Conservation (phyloP, 129 eudicot genomes). For the Dittrichia graveolens region DNA sequence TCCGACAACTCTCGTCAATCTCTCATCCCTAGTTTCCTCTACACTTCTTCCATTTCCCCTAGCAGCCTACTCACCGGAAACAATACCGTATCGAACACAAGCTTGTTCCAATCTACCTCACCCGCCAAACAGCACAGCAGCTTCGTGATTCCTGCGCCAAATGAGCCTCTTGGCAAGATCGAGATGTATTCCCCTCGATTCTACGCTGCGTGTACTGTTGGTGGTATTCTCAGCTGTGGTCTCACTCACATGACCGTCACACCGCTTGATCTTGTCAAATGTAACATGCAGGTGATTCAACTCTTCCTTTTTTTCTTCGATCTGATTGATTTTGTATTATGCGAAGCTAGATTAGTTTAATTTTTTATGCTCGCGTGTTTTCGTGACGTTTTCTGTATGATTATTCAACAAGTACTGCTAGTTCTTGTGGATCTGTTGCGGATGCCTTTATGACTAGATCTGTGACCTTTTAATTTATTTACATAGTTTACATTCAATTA, state of each 20-base stretch:
- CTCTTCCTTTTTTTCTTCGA: background rate
- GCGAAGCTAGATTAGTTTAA: background rate
- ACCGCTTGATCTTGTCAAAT: slow-evolving; percentile 96
- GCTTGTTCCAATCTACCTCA: slow-evolving; percentile 20
- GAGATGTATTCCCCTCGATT: slow-evolving; percentile 81
- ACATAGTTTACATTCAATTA: background rate
- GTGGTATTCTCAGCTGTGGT: slow-evolving; percentile 92
- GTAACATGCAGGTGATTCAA: slow-evolving; percentile 82
- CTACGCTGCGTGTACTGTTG: slow-evolving; percentile 84
- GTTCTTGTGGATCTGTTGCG: slow-evolving; percentile 26
- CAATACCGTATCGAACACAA: slow-evolving; percentile 30
- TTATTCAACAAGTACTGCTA: slow-evolving; percentile 7
- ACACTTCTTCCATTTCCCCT: slow-evolving; percentile 51
- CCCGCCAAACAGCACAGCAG: slow-evolving; percentile 30
- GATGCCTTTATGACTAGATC: slow-evolving; percentile 21
- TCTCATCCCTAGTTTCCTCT: slow-evolving; percentile 67
- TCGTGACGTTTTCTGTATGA: slow-evolving; percentile 1
- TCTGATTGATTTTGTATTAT: background rate
- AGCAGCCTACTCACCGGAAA: slow-evolving; percentile 24
- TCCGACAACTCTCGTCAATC: slow-evolving; percentile 52
- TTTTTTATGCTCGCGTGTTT: slow-evolving; percentile 5
- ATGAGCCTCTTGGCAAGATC: slow-evolving; percentile 75
- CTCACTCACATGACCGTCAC: slow-evolving; percentile 91
- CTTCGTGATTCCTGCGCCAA: slow-evolving; percentile 67
- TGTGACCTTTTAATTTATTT: background rate